phyloP scores from a whole-genome alignment of 768 basidiomycete species.

The Leccinum boreale region DNA sequence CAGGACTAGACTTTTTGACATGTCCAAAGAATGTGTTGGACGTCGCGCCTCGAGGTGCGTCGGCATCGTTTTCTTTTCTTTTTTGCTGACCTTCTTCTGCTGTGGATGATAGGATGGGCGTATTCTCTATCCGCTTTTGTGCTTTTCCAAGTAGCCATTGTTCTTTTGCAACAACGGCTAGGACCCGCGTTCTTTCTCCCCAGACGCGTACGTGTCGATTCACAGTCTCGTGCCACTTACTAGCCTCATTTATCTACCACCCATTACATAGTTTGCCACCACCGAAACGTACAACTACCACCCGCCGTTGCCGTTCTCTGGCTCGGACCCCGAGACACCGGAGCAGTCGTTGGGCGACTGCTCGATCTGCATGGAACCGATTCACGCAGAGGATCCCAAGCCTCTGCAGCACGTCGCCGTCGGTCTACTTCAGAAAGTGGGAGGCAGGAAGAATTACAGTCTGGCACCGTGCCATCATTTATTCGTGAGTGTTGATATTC shows the following conservation, averaged over 20 bases:
- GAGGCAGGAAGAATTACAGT: slow-evolving; percentile 66
- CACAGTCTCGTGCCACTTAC: background rate
- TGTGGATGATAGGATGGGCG: slow-evolving; percentile 56
- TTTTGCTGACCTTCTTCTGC: slow-evolving; percentile 1
- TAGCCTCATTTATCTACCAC: background rate
- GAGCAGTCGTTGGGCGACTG: slow-evolving; percentile 82
- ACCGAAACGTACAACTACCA: slow-evolving; percentile 80
- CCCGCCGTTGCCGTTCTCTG: slow-evolving; percentile 56
- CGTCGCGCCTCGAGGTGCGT: slow-evolving; percentile 67
- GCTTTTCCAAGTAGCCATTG: slow-evolving; percentile 53
- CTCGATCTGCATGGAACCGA: slow-evolving; percentile 91
- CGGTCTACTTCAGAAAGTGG: slow-evolving; percentile 37
- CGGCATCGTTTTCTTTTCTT: background rate
- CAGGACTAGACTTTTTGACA: slow-evolving; percentile 66
- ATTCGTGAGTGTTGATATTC: slow-evolving; percentile 53
- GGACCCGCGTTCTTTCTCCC: slow-evolving; percentile 87
- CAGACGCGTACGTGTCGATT: slow-evolving; percentile 44
- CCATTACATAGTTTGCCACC: slow-evolving; percentile 47
- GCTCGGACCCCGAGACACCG: slow-evolving; percentile 70
- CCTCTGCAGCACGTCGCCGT: slow-evolving; percentile 34
- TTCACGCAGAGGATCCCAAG: slow-evolving; percentile 48
- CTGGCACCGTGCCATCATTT: slow-evolving; percentile 87
- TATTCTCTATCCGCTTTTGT: slow-evolving; percentile 59
- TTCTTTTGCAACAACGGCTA: slow-evolving; percentile 71
- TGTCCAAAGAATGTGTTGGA: slow-evolving; percentile 89